These are phyloP conservation scores for Aspergillus brunneoviolaceus DNA, from an alignment of 2,329 filamentous ascomycete species.

Conservation along the genomic window DNA sequence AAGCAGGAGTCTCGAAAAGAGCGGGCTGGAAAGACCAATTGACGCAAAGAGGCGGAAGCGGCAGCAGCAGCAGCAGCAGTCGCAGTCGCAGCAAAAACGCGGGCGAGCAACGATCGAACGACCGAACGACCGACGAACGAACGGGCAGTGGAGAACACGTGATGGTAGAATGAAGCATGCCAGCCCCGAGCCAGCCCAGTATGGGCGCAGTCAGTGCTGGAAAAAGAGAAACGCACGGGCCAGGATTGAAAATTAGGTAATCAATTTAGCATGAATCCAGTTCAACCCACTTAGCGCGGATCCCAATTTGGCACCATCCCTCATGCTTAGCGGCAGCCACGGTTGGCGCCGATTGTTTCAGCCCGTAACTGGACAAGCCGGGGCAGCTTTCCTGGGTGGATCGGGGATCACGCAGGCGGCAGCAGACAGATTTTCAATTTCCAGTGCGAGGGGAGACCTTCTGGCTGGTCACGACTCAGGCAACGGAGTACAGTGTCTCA, in stretches of 20 bases:
- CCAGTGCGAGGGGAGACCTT: neutral
- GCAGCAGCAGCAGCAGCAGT: neutral
- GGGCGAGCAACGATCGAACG: conserved; percentile 7
- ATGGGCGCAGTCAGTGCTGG: neutral
- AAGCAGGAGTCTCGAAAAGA: neutral
- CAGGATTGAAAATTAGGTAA: conserved; percentile 19
- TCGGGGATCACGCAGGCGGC: conserved; percentile 8
- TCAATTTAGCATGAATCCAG: conserved; percentile 11
- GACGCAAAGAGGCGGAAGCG: neutral
- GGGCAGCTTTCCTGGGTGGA: neutral
- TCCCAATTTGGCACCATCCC: conserved; percentile 11
- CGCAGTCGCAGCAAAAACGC: conserved; percentile 7
- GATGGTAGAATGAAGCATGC: conserved; percentile 9
- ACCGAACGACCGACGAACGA: too few species aligned
- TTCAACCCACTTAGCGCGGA: conserved; percentile 2
- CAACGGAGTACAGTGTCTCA: neutral
- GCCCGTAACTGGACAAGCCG: conserved; percentile 7
- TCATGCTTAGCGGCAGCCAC: conserved; percentile 9
- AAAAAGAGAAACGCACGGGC: conserved; percentile 21
- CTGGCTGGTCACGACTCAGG: neutral
- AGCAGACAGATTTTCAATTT: conserved; percentile 8
- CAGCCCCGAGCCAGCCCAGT: too few species aligned
- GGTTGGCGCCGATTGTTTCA: conserved; percentile 14
- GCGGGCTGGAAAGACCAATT: neutral
- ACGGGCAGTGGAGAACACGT: conserved; percentile 23